Evolutionary conservation across 345 rosid genomes (phyloP).

Genomic region (Boechera stricta): DNA sequence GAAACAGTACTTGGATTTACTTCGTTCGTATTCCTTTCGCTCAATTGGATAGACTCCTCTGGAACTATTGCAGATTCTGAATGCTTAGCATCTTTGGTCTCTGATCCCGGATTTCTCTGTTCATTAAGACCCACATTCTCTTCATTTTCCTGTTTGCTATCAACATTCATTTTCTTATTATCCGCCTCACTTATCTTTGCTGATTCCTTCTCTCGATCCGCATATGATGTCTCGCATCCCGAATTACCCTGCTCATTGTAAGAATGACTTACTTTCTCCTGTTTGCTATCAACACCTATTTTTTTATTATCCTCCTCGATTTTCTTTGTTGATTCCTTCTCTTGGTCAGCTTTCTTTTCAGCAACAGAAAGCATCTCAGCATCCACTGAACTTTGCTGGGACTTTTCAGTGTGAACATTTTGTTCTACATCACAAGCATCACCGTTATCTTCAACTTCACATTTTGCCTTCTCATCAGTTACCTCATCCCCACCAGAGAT

Average conservation of each 20-base stretch:
- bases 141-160: conserved; percentile 6
- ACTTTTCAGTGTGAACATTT: conserved; percentile 1
- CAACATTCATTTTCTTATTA: neutral
- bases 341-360: conserved; percentile 16
- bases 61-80: conserved; percentile 24
- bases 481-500: neutral
- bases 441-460: conserved; percentile 14
- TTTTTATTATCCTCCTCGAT: neutral
- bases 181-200: neutral
- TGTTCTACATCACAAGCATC: conserved; percentile 19
- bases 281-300: neutral
- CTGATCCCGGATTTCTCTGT: neutral
- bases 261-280: conserved; percentile 6
- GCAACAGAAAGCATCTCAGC: conserved; percentile 26
- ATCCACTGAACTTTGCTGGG: conserved; percentile 1
- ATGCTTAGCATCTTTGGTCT: conserved; percentile 8
- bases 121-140: conserved; percentile 6
- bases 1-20: conserved; percentile 6
- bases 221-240: neutral
- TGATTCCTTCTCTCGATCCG: neutral
- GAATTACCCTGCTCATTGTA: neutral
- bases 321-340: neutral
- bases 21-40: neutral
- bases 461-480: conserved; percentile 2
- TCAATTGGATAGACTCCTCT: conserved; percentile 17